A percentile compares a stretch with the other conserved stretches of the same genome.
Evolutionary conservation across 2,329 filamentous ascomycete genomes (phyloP).

Genomic region (Aspergillus uvarum): DNA sequence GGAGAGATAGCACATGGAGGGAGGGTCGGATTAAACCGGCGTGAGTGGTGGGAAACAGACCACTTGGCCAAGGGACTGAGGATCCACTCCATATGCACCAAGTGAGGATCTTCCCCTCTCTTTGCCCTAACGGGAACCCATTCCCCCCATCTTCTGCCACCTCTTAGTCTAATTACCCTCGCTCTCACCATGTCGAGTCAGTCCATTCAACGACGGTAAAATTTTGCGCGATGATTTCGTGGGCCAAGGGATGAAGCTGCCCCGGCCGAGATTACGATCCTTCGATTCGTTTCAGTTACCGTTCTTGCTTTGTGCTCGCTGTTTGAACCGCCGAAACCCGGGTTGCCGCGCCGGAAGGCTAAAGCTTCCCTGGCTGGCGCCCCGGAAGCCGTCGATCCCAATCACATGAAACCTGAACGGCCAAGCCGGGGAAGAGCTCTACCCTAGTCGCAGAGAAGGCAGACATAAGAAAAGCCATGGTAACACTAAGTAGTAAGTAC

Average conservation of each 20-base stretch:
- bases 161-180: no score
- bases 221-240: no score
- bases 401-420: background rate
- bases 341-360: background rate
- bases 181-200: background rate
- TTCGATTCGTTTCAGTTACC: background rate
- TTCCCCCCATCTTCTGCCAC: no score
- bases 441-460: no score
- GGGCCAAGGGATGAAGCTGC: background rate
- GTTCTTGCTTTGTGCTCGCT: background rate
- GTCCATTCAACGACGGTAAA: background rate
- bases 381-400: background rate
- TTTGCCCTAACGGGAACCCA: background rate
- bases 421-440: no score
- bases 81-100: background rate
- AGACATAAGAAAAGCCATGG: no score
- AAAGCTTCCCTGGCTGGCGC: background rate
- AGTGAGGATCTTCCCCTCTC: background rate
- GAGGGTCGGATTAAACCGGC: background rate
- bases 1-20: background rate
- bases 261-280: background rate
- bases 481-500: no score
- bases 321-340: background rate
- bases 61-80: background rate
- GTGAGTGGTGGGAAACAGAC: background rate